Evolutionary conservation across 257 asterid genomes (phyloP), one percentile per base, ranked within the genome.

Genomic region (Solanum sejunctum): DNA sequence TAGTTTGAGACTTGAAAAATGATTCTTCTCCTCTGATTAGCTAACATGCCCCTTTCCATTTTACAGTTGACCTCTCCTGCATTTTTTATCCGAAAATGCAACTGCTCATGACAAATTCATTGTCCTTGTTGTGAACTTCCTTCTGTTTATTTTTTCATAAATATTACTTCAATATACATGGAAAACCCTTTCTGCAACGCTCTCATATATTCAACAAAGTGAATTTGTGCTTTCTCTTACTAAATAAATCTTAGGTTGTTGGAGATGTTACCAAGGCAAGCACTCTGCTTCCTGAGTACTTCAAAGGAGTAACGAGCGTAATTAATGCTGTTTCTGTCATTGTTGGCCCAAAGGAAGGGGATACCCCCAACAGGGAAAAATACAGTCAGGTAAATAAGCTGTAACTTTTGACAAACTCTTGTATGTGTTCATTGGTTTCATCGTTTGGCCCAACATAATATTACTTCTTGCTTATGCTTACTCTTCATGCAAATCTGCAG

Each of bases 291-390:
- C 98, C 97, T 6, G 97, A 91, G 91, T 89, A 91, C 78, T 96
- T 96, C 83, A 93, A 92, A 92, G 98, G 99, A 87, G 97, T 96
- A 36, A 93, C 88, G 81, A 87, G 63, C 89, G 98, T 95, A 81
- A 90, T 96, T 55, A 96, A 95, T 90, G 95, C 97, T 49, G 97
- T 87, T 88, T 96, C 99, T 49, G 98, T 91, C 88, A 96, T 96
- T 84, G 98, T 95, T 88, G 98, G 99, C 71, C 99, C 99, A 85
- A 96, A 95, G 92, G 99, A 96, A 91, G 99, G 99, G 78, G 99
- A 96, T 91, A 96, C 99, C 82, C 97, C 98, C 51, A 98, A 96
- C 81, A 92, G 98, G 91, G 98, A 92, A 83, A 96, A 96, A 87
- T 96, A 96, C 88, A 95, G 95, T 89, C 99, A 96, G 97, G 98